Conservation (phyloP, 805 yeast genomes). For the Ogataea sp. region DNA sequence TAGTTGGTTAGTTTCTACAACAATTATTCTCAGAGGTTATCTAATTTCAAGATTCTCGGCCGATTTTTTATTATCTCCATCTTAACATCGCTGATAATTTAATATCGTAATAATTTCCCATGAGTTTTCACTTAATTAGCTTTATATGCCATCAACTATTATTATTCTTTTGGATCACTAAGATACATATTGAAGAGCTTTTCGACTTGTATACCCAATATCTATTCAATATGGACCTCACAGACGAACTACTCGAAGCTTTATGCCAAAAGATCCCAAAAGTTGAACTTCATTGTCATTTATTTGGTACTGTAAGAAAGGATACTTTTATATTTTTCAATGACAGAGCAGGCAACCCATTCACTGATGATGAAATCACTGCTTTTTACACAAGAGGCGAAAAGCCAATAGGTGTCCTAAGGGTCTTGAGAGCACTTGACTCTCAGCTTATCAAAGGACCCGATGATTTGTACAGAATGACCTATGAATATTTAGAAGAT, state of each 20-base stretch:
- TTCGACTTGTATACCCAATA: too few species aligned
- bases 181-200: too few species aligned
- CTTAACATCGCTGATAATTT: too few species aligned
- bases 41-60: too few species aligned
- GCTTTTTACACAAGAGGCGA: constrained; percentile 22
- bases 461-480: constrained; percentile 18
- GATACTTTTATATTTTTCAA: constrained; percentile 17
- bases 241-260: constrained; percentile 4
- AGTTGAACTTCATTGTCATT: constrained; percentile 25
- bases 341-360: constrained; percentile 14
- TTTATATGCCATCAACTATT: too few species aligned
- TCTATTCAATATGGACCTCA: too few species aligned
- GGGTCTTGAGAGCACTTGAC: constrained; percentile 22
- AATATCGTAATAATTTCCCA: too few species aligned
- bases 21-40: too few species aligned
- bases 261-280: constrained; percentile 22
- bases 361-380: constrained; percentile 17
- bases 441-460: constrained; percentile 15
- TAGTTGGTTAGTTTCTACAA: too few species aligned
- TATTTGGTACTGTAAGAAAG: constrained; percentile 22
- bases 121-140: too few species aligned
- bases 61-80: not conserved
- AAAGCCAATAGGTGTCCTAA: constrained; percentile 24
- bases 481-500: constrained; percentile 17
- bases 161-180: too few species aligned